Evolutionary conservation across 2,329 filamentous ascomycete genomes (phyloP).

Genomic region (Fusarium sp.): DNA sequence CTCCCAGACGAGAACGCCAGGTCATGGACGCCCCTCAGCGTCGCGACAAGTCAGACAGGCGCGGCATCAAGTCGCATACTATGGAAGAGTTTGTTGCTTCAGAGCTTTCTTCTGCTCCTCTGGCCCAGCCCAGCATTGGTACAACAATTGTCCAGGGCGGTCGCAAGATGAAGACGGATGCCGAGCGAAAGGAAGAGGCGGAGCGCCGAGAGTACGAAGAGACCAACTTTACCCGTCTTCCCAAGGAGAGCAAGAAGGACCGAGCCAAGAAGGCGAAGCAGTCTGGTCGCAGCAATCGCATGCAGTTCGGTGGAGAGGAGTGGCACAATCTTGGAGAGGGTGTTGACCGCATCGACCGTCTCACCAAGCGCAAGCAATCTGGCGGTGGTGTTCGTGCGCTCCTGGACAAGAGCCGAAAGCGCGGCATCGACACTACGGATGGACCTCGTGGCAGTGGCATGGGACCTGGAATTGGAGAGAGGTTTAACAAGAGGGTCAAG

Average conservation of each 20-base stretch:
- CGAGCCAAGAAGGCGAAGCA: constrained; percentile 71
- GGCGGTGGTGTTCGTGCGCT: constrained; percentile 69
- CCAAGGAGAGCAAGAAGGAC: constrained; percentile 90
- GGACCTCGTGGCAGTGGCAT: constrained; percentile 74
- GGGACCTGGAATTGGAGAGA: constrained; percentile 75
- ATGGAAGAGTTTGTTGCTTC: constrained; percentile 92
- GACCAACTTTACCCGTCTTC: constrained; percentile 88
- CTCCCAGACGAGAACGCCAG: constrained; percentile 88
- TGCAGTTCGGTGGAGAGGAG: constrained; percentile 90
- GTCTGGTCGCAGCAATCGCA: constrained; percentile 62
- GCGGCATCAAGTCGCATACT: constrained; percentile 80
- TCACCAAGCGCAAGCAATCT: constrained; percentile 78
- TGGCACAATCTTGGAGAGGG: constrained; percentile 89
- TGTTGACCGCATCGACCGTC: constrained; percentile 84
- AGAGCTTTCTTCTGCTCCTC: constrained; percentile 84
- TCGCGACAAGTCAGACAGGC: constrained; percentile 68
- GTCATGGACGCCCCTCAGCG: constrained; percentile 80
- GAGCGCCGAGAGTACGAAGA: constrained; percentile 92
- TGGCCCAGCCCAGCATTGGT: constrained; percentile 90
- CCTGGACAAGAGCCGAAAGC: constrained; percentile 88
- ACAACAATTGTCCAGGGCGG: constrained; percentile 87
- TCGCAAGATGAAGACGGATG: constrained; percentile 80
- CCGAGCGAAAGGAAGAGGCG: constrained; percentile 80
- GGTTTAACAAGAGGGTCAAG: constrained; percentile 78
- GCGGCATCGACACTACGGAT: constrained; percentile 75